phyloP scores from a whole-genome alignment of 176 grass and related monocot species.

The Typha latifolia region DNA sequence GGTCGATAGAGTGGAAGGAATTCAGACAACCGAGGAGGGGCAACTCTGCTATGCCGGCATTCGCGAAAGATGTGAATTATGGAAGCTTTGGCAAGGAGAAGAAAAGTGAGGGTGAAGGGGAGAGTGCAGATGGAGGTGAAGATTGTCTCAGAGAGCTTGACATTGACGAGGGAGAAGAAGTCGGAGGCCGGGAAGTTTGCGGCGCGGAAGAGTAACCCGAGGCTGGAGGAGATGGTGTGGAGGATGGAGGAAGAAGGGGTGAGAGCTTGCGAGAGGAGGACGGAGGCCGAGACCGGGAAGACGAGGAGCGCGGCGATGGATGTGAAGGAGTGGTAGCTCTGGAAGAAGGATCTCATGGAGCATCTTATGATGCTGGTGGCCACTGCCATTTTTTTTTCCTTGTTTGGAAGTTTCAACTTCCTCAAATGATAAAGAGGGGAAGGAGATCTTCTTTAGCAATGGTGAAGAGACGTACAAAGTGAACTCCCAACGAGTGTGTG shows the following conservation, averaged over 20 bases:
- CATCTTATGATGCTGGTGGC: conserved; percentile 40
- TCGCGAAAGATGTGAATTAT: conserved; percentile 43
- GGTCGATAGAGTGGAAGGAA: conserved; percentile 39
- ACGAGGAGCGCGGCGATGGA: conserved; percentile 56
- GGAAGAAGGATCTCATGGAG: conserved; percentile 45
- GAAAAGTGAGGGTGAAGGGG: conserved; percentile 55
- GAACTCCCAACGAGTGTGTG: no score
- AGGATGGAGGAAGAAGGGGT: conserved; percentile 16
- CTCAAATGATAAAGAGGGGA: background rate
- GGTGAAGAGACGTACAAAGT: background rate
- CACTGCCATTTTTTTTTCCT: conserved; percentile 27
- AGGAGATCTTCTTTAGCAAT: background rate
- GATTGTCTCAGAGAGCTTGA: conserved; percentile 72
- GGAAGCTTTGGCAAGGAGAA: conserved; percentile 67
- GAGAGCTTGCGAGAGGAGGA: conserved; percentile 24
- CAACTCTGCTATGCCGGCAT: background rate
- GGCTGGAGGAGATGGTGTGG: conserved; percentile 26
- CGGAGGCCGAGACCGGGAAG: conserved; percentile 13
- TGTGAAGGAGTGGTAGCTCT: conserved; percentile 62
- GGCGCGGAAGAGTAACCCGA: conserved; percentile 56
- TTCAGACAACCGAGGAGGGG: conserved; percentile 20
- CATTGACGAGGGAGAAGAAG: conserved; percentile 63
- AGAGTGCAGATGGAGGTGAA: conserved; percentile 52
- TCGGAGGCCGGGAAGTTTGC: conserved; percentile 53
- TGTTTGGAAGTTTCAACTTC: background rate